Evolutionary conservation across 768 basidiomycete species (phyloP), one percentile per base, ranked within the genome.

Genomic region (Leccinum sublutescens): DNA sequence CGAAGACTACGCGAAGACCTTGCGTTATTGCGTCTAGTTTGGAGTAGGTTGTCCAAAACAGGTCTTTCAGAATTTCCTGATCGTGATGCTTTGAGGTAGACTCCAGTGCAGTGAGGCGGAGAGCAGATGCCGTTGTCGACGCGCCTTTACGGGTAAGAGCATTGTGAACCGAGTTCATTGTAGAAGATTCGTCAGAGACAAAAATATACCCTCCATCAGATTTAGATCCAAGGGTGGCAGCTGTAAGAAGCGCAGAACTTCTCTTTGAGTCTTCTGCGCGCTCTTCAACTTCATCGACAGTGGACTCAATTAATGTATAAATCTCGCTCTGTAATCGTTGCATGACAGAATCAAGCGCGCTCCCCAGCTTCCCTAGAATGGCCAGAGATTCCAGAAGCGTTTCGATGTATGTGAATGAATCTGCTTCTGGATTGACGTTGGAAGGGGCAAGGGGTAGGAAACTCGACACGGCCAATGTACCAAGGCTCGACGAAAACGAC

Each of bases 21-120:
- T 99, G 95, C 14, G 89, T 82, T 19, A 98, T 91, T 31, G 97
- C 97, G 68, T 95, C 89, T 50, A 99, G 68, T 73, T 99, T 98
- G 15, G 94, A 97, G 71, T 93, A 99, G 15, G 96, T 70, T 2
- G 96, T 97, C 96, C 96, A 98, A 73, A 98, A 98, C 36, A 99
- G 80, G 72, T 98, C 97, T 60, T 79, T 82, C 55, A 99, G 72
- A 14, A 90, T 89, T 68, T 96, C 94, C 60, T 93, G 91, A 66
- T 97, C 91, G 17, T 80, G 77, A 33, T 85, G 82, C 62, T 87
- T 89, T 0, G 85, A 77, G 17, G 87, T 83, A 7, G 86, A 84
- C 67, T 93, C 93, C 62, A 93, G 72, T 1, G 88, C 88, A 17
- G 86, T 80, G 27, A 91, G 79, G 43, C 92, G 82, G 58, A 94